Evolutionary conservation across 2,329 filamentous ascomycete species (phyloP).

Genomic region (Colletotrichum nymphaeae): DNA sequence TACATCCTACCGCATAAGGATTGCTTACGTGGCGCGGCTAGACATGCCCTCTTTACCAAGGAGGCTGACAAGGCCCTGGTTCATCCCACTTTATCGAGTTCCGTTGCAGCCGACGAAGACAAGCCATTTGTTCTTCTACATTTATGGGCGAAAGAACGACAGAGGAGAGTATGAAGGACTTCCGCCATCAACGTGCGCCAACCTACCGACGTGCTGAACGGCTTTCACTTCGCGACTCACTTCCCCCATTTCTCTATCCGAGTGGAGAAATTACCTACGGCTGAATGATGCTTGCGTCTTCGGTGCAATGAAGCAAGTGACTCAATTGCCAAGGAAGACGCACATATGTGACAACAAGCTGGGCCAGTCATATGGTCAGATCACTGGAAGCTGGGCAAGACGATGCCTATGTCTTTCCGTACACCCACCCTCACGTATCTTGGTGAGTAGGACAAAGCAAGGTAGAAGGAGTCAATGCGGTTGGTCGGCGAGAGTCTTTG

Average conservation of each 20-base stretch:
- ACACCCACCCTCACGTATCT: background rate
- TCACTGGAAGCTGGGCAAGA: background rate
- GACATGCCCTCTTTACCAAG: background rate
- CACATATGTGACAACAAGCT: background rate
- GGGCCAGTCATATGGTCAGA: background rate
- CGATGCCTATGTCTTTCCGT: background rate
- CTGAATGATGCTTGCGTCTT: background rate
- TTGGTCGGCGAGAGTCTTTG: background rate
- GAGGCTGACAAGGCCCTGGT: background rate
- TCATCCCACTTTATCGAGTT: background rate
- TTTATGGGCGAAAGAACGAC: background rate
- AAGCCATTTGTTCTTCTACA: constrained; percentile 22
- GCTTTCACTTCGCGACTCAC: background rate
- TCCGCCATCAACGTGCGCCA: constrained; percentile 22
- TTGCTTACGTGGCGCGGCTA: background rate
- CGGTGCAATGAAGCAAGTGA: background rate
- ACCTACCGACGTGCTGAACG: background rate
- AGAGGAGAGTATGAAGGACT: background rate
- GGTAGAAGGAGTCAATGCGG: constrained; percentile 2
- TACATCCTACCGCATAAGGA: background rate
- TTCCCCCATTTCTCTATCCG: background rate
- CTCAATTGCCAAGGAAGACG: constrained; percentile 13
- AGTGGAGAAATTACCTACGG: background rate
- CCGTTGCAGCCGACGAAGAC: background rate
- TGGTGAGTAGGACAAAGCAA: constrained; percentile 5